Evolutionary conservation across 345 rosid species (phyloP).

Genomic region (Nephelium lappaceum): DNA sequence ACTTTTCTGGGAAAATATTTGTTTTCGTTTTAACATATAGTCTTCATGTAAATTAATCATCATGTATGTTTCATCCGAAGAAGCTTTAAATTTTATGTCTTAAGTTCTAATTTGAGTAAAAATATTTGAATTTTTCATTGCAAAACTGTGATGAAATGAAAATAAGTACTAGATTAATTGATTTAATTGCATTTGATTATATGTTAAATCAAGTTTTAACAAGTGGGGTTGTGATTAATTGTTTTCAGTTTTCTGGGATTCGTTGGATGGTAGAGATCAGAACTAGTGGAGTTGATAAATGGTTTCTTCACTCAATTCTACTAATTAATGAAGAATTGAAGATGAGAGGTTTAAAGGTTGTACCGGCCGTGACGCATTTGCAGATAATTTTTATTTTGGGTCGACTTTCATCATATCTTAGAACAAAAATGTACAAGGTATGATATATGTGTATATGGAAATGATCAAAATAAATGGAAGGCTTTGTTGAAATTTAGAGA

Average conservation of each 20-base stretch:
- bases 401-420: neutral
- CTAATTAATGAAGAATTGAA: neutral
- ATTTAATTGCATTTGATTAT: neutral
- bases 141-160: too few species aligned
- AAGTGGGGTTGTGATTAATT: neutral
- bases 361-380: slow-evolving; percentile 19
- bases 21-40: too few species aligned
- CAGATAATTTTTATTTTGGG: neutral
- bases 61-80: too few species aligned
- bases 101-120: neutral
- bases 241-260: slow-evolving; percentile 62
- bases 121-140: neutral
- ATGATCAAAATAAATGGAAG: neutral
- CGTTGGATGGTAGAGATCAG: slow-evolving; percentile 48
- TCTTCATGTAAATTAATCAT: too few species aligned
- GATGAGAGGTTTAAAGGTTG: neutral
- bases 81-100: too few species aligned
- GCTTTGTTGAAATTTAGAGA: too few species aligned
- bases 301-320: slow-evolving; percentile 17
- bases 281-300: neutral
- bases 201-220: neutral
- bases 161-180: too few species aligned
- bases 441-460: neutral
- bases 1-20: neutral
- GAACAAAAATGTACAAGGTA: neutral